Conservation (phyloP, 768 basidiomycete genomes). For the Lenzites betulinus region DNA sequence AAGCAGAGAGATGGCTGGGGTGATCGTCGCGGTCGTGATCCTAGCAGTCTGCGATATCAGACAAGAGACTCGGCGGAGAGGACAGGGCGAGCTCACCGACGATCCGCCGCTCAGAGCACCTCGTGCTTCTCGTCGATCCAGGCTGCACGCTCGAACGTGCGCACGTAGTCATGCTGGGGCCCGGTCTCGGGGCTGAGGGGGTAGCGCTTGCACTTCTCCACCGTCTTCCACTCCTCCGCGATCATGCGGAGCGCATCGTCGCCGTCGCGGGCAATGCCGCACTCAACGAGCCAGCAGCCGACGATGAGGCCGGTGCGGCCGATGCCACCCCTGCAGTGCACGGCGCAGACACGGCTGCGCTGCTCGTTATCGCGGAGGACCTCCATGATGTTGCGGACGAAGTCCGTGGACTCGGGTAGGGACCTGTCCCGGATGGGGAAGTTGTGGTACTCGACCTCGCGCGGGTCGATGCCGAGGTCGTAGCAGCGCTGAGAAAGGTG, state of each 20-base stretch:
- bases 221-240: conserved; percentile 68
- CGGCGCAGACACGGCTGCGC: conserved; percentile 63
- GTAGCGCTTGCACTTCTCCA: conserved; percentile 76
- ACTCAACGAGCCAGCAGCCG: conserved; percentile 79
- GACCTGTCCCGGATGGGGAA: conserved; percentile 78
- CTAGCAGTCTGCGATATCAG: too few relatives aligned
- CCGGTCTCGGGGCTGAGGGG: conserved; percentile 82
- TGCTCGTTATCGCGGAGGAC: conserved; percentile 61
- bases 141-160: conserved; percentile 45
- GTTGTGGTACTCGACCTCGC: conserved; percentile 69
- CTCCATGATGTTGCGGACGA: conserved; percentile 59
- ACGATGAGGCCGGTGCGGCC: conserved; percentile 65
- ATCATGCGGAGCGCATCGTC: conserved; percentile 65
- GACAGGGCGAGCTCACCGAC: not conserved
- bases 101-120: conserved; percentile 19
- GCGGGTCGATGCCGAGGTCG: conserved; percentile 55
- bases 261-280: conserved; percentile 60
- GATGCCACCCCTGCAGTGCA: conserved; percentile 81
- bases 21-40: not conserved
- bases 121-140: conserved; percentile 25
- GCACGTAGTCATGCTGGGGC: conserved; percentile 75
- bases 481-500: conserved; percentile 55
- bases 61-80: too few relatives aligned
- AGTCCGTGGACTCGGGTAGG: conserved; percentile 58
- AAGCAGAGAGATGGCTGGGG: not conserved